Evolutionary conservation across 768 basidiomycete genomes (phyloP).

Genomic region (Clathrus columnatus): DNA sequence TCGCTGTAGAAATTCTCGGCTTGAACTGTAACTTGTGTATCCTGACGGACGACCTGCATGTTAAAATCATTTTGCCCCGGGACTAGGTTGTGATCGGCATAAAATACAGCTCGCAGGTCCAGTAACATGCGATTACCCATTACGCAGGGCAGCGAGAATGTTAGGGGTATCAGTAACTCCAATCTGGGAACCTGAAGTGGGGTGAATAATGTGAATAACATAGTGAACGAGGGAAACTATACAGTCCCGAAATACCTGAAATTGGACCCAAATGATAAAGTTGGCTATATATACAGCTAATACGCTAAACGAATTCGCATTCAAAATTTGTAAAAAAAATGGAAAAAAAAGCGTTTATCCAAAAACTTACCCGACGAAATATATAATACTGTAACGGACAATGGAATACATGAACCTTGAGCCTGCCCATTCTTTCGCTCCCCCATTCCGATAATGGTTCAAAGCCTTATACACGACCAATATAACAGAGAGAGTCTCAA

Average conservation of each 20-base stretch:
- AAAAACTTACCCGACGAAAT: slow-evolving; percentile 3
- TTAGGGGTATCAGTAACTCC: slow-evolving; percentile 1
- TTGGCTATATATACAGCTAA: slow-evolving; percentile 7
- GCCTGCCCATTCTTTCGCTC: slow-evolving; percentile 1
- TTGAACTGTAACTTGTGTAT: slow-evolving; percentile 2
- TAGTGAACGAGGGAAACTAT: background rate
- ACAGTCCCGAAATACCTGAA: background rate
- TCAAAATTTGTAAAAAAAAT: background rate
- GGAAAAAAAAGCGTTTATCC: background rate
- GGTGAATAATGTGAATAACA: background rate
- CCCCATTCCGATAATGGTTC: background rate
- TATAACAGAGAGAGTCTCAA: background rate
- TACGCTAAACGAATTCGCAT: background rate
- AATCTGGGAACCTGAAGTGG: background rate
- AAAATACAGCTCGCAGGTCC: background rate
- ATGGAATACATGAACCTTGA: slow-evolving; percentile 5
- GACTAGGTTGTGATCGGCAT: background rate
- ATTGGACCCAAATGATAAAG: background rate
- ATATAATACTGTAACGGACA: slow-evolving; percentile 2
- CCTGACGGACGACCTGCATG: background rate
- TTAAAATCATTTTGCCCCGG: slow-evolving; percentile 2
- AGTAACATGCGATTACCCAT: slow-evolving; percentile 8
- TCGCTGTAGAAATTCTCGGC: background rate
- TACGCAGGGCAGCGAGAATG: slow-evolving; percentile 3
- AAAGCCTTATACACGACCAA: slow-evolving; percentile 1